Percentiles rank a stretch among this genome's conserved stretches.
Conservation (phyloP, 202 grass and related monocot genomes). For the Zizania palustris region DNA sequence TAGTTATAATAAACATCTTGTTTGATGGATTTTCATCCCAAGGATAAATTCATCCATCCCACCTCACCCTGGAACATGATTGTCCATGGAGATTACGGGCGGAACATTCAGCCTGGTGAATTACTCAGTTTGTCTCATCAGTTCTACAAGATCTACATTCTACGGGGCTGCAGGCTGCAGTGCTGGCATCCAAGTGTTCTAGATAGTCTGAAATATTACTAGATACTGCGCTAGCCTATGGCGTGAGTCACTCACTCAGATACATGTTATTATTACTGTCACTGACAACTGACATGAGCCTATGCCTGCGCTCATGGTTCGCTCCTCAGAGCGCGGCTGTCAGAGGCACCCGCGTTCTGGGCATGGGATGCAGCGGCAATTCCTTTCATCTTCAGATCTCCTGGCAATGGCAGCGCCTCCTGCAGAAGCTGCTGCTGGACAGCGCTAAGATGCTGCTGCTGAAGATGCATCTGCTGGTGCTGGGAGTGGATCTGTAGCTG, state of each 20-base stretch:
- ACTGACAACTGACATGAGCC: constrained; percentile 30
- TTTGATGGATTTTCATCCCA: no score
- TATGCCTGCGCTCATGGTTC: constrained; percentile 31
- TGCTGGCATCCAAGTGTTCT: constrained; percentile 43
- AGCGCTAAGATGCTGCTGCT: constrained; percentile 47
- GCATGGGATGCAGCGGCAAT: constrained; percentile 25
- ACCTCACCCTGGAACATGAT: neutral
- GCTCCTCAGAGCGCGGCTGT: constrained; percentile 29
- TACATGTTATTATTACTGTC: constrained; percentile 49
- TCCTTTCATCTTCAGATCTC: constrained; percentile 76
- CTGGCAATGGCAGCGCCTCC: constrained; percentile 49
- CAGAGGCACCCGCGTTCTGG: constrained; percentile 35
- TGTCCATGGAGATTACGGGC: neutral
- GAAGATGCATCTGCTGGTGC: constrained; percentile 59
- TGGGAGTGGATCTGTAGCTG: constrained; percentile 78
- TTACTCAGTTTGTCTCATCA: constrained; percentile 35
- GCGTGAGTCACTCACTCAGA: constrained; percentile 28
- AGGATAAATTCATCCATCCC: no score
- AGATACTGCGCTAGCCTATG: constrained; percentile 43
- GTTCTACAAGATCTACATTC: constrained; percentile 50
- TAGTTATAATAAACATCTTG: no score
- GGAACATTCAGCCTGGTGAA: constrained; percentile 20
- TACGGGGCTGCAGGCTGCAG: constrained; percentile 57
- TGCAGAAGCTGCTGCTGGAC: constrained; percentile 57
- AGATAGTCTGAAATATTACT: constrained; percentile 23